These are phyloP conservation scores for Paramecium octaurelia DNA, from an alignment of 73 alveolate species.

Conservation along the genomic window DNA sequence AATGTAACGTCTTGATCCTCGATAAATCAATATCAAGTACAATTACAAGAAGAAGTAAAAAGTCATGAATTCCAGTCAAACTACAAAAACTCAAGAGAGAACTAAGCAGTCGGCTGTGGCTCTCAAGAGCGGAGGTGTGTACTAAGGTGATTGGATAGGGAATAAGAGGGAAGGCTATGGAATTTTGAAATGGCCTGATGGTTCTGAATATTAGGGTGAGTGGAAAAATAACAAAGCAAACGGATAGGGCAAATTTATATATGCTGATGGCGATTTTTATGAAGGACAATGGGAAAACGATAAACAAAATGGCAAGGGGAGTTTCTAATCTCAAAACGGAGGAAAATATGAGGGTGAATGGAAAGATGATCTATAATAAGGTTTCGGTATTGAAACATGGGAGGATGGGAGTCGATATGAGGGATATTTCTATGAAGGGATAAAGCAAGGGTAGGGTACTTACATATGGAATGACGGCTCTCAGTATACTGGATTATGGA, in stretches of 20 bases:
- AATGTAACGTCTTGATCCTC: neutral
- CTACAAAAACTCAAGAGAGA: neutral
- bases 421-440: constrained; percentile 54
- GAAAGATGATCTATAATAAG: constrained; percentile 78
- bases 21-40: neutral
- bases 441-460: constrained; percentile 59
- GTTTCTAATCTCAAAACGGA: constrained; percentile 69
- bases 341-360: constrained; percentile 64
- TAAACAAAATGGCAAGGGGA: constrained; percentile 68
- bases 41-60: neutral
- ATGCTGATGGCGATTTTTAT: constrained; percentile 67
- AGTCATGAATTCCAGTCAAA: neutral
- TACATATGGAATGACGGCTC: constrained; percentile 46
- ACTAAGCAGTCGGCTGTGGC: neutral
- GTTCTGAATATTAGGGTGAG: constrained; percentile 49
- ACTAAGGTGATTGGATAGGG: constrained; percentile 59
- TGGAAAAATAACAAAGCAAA: constrained; percentile 68
- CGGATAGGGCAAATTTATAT: constrained; percentile 71
- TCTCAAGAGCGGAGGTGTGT: constrained; percentile 47
- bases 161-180: constrained; percentile 63
- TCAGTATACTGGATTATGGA: constrained; percentile 39
- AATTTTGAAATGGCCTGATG: constrained; percentile 45
- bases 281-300: constrained; percentile 71
- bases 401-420: constrained; percentile 48
- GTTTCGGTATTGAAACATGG: constrained; percentile 82